Base-by-base conservation (phyloP, 1,139 yeast species). In the Spencermartinsiella ligniputridi region DNA sequence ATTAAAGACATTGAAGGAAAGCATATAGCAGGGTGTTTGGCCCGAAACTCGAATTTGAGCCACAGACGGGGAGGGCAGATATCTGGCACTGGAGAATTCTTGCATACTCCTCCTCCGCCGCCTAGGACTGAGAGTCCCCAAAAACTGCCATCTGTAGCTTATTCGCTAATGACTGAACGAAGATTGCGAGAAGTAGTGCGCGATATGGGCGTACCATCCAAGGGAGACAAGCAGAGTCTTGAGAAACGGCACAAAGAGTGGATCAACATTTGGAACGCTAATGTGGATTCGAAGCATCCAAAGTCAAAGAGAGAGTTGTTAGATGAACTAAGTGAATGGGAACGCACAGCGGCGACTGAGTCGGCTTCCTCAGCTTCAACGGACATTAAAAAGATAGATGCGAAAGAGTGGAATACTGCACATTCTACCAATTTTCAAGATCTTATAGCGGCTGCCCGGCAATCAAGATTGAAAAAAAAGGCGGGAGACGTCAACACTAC, bases 191-290 rank as follows among this genome's bases (percentile, higher is more conserved):
- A 78, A 39, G 79, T 80, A 56, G 66, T 90, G 16, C 44, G 71
- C 0, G 70, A 74, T 3, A 61, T 78, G 25, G 77, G 78, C 17
- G 61, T 90, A 4, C 77, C 90, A 0, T 71, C 78, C 0, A 60
- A 61, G 3, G 97, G 97, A 0, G 66, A 81, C 2, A 68, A 87
- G 50, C 67, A 67, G 20, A 83, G 78, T 52, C 59, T 89, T 53
- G 90, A 86, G 50, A 67, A 76, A 25, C 69, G 97, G 38, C 85
- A 84, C 60, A 80, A 80, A 48, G 95, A 90, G 52, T 90, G 82
- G 69, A 79, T 85, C 49, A 79, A 83, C 30, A 61, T 89, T 13
- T 85, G 82, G 79, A 90, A 90, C 57, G 83, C 96, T 15, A 89
- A 89, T 57, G 73, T 82, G 41, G 97, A 89, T 58, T 75, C 89